Conservation (phyloP, 768 basidiomycete species). For the Leucocoprinus sp. region DNA sequence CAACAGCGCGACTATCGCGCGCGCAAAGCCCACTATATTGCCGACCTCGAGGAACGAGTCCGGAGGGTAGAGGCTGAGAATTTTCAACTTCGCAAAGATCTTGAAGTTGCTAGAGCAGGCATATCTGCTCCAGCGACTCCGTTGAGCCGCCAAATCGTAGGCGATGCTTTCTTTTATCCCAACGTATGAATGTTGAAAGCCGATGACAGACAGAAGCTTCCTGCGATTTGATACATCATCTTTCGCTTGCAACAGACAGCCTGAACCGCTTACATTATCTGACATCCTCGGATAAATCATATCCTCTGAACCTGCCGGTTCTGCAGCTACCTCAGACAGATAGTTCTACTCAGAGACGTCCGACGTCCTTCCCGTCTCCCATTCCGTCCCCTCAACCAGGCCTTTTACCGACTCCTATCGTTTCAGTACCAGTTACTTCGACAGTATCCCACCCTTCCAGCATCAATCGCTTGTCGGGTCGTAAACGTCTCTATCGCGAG, state of each 20-base stretch:
- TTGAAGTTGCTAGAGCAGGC: slow-evolving; percentile 34
- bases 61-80: slow-evolving; percentile 51
- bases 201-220: slow-evolving; percentile 40
- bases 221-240: slow-evolving; percentile 40
- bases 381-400: slow-evolving; percentile 15
- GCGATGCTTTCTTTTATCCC: slow-evolving; percentile 9
- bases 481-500: slow-evolving; percentile 27
- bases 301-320: slow-evolving; percentile 1
- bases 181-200: slow-evolving; percentile 3
- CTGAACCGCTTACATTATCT: slow-evolving; percentile 45
- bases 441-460: slow-evolving; percentile 8
- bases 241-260: slow-evolving; percentile 39
- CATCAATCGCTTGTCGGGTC: slow-evolving; percentile 14
- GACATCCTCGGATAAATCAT: slow-evolving; percentile 27
- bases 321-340: slow-evolving; percentile 10
- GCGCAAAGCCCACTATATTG: slow-evolving; percentile 47
- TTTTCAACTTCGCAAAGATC: slow-evolving; percentile 36
- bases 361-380: slow-evolving; percentile 22
- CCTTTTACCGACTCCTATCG: neutral
- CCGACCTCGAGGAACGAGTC: slow-evolving; percentile 48
- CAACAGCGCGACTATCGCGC: slow-evolving; percentile 63
- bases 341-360: slow-evolving; percentile 13
- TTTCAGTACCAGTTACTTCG: neutral
- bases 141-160: slow-evolving; percentile 25
- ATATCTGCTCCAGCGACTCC: slow-evolving; percentile 23